A percentile compares a stretch with the other conserved stretches of the same genome.
phyloP scores from a whole-genome alignment of 1,284 basidiomycete species.

The Leccinum cinnamomeum region DNA sequence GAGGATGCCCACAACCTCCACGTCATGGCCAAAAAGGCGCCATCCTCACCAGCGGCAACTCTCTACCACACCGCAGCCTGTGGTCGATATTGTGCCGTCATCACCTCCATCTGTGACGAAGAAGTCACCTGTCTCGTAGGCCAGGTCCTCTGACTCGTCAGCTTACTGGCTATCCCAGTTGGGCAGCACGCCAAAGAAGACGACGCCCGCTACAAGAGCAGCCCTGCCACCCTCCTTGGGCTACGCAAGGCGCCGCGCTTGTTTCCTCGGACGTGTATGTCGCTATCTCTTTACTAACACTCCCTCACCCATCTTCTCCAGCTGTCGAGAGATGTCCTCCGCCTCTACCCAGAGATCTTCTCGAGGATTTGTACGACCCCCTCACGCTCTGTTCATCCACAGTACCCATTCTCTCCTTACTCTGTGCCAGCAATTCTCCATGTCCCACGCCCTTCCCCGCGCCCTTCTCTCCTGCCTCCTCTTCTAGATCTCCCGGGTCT shows the following conservation, averaged over 20 bases:
- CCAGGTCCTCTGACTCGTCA: conserved; percentile 79
- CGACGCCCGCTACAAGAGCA: conserved; percentile 74
- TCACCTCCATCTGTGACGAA: conserved; percentile 69
- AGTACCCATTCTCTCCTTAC: not conserved
- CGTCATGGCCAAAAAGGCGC: conserved; percentile 89
- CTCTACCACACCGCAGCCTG: conserved; percentile 97
- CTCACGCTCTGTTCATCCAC: conserved; percentile 80
- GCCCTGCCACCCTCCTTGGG: conserved; percentile 38
- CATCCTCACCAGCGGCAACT: conserved; percentile 94
- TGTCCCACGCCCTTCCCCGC: conserved; percentile 66
- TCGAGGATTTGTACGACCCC: conserved; percentile 51
- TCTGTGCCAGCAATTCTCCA: conserved; percentile 39
- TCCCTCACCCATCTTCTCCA: conserved; percentile 29
- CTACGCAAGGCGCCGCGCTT: conserved; percentile 57
- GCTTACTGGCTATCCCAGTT: conserved; percentile 92
- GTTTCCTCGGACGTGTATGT: conserved; percentile 84
- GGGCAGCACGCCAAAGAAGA: conserved; percentile 69
- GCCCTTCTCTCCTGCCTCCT: not conserved
- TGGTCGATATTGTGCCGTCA: conserved; percentile 79
- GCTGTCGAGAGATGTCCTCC: conserved; percentile 85
- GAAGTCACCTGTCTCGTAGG: conserved; percentile 85
- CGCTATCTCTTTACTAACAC: not conserved
- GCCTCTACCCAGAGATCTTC: conserved; percentile 50
- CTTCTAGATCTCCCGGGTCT: not conserved
- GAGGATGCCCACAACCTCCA: conserved; percentile 98